Conservation (phyloP, 2,329 filamentous ascomycete species). For the Penicillium sclerotigenum region DNA sequence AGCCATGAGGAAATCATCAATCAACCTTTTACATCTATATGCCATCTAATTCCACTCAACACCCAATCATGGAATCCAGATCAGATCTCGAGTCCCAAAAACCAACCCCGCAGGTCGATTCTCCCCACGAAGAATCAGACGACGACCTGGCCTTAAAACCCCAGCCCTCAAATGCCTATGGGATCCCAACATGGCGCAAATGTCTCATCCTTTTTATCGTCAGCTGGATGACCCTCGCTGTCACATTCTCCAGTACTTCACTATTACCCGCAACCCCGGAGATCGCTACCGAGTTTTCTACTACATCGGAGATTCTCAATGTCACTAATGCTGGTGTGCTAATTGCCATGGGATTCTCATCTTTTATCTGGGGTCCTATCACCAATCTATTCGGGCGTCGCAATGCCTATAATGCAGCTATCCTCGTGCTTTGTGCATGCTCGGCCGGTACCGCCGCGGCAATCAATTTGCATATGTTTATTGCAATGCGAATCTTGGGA, state of each 20-base stretch:
- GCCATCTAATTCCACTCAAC: background rate
- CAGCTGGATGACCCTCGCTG: slow-evolving; percentile 43
- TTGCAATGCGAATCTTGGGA: slow-evolving; percentile 34
- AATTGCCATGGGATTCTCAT: slow-evolving; percentile 40
- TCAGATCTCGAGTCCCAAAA: slow-evolving; percentile 19
- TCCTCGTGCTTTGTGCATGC: slow-evolving; percentile 32
- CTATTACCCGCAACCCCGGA: slow-evolving; percentile 41
- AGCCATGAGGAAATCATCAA: background rate
- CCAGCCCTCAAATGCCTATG: slow-evolving; percentile 20
- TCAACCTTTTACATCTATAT: background rate
- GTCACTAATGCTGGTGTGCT: slow-evolving; percentile 39
- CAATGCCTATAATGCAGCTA: slow-evolving; percentile 34
- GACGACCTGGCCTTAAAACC: slow-evolving; percentile 7
- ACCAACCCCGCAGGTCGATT: slow-evolving; percentile 10
- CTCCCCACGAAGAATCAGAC: slow-evolving; percentile 18
- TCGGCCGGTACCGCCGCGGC: slow-evolving; percentile 34
- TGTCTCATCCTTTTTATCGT: slow-evolving; percentile 41
- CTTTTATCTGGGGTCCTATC: slow-evolving; percentile 37
- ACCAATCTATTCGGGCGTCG: slow-evolving; percentile 31
- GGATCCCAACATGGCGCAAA: slow-evolving; percentile 39
- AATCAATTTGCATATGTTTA: slow-evolving; percentile 35
- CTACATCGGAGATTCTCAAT: slow-evolving; percentile 35
- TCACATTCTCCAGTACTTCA: slow-evolving; percentile 45
- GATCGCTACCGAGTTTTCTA: slow-evolving; percentile 40
- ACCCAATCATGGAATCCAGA: slow-evolving; percentile 9